Percentiles rank a stretch among this genome's conserved stretches.
Evolutionary conservation across 768 basidiomycete species (phyloP).

Genomic region (Amanita jacksonii): DNA sequence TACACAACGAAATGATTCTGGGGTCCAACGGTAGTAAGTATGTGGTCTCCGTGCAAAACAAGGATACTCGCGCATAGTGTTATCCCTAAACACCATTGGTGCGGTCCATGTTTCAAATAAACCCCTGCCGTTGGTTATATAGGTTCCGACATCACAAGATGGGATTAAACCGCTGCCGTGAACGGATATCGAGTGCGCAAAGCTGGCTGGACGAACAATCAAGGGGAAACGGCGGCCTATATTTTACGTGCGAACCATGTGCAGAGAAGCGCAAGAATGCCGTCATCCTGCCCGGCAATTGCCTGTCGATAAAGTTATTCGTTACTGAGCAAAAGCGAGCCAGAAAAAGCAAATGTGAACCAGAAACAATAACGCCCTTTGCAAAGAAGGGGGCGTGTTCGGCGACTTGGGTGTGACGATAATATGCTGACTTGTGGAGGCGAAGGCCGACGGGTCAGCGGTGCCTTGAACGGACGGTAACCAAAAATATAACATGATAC

Average conservation of each 20-base stretch:
- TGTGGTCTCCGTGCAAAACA: too few relatives aligned
- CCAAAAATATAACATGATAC: background rate
- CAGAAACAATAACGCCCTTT: background rate
- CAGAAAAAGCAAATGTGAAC: constrained; percentile 6
- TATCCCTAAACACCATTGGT: too few relatives aligned
- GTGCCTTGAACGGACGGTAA: constrained; percentile 1
- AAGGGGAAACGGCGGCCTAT: background rate
- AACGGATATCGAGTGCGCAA: background rate
- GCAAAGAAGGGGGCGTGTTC: background rate
- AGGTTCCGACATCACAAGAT: constrained; percentile 4
- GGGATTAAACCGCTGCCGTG: background rate
- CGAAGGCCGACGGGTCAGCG: background rate
- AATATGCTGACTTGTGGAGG: too few relatives aligned
- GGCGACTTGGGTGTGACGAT: background rate
- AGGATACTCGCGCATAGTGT: too few relatives aligned
- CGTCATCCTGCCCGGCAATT: constrained; percentile 5
- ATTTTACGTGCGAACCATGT: constrained; percentile 1
- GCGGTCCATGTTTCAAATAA: too few relatives aligned
- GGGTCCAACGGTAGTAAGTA: too few relatives aligned
- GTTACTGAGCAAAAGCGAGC: background rate
- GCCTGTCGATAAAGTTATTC: background rate
- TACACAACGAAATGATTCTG: background rate
- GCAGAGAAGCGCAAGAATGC: constrained; percentile 5
- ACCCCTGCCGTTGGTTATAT: background rate
- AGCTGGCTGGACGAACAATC: background rate